Percentiles rank a stretch among this genome's conserved stretches.
Conservation (phyloP, 495 filamentous ascomycete genomes). For the Tuber melanosporum region DNA sequence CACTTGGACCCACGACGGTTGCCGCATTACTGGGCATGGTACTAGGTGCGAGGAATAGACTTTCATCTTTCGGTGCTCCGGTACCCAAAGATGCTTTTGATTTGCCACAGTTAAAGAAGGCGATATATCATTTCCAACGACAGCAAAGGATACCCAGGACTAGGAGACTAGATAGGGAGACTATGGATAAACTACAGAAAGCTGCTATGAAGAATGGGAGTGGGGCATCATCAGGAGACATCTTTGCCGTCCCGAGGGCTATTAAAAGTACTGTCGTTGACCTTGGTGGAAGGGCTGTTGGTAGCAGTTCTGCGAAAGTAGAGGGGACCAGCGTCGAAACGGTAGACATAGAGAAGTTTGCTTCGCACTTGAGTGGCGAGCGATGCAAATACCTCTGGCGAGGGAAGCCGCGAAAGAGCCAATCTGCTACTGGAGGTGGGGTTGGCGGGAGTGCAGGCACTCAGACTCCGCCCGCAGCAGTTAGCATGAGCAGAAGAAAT, state of each 20-base stretch:
- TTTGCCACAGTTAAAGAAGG: slow-evolving; percentile 68
- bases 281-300: slow-evolving; percentile 87
- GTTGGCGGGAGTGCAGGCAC: slow-evolving; percentile 7
- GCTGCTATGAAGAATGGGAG: slow-evolving; percentile 82
- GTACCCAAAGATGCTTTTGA: slow-evolving; percentile 92
- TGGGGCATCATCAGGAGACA: slow-evolving; percentile 56
- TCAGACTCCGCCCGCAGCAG: slow-evolving; percentile 20
- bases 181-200: slow-evolving; percentile 70
- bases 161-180: slow-evolving; percentile 71
- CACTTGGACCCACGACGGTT: slow-evolving; percentile 86
- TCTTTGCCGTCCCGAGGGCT: slow-evolving; percentile 73
- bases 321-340: slow-evolving; percentile 91
- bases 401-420: slow-evolving; percentile 65
- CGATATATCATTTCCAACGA: slow-evolving; percentile 83
- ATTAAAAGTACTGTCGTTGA: slow-evolving; percentile 94
- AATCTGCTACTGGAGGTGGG: slow-evolving; percentile 5
- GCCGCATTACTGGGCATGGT: slow-evolving; percentile 80
- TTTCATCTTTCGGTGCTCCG: slow-evolving; percentile 68
- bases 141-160: slow-evolving; percentile 71
- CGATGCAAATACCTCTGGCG: slow-evolving; percentile 89
- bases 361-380: slow-evolving; percentile 67
- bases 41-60: slow-evolving; percentile 79
- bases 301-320: slow-evolving; percentile 69
- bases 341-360: slow-evolving; percentile 75
- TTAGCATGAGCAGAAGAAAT: slow-evolving; percentile 43